A percentile compares a stretch with the other conserved stretches of the same genome.
Conservation (phyloP, 176 grass and related monocot species). For the Eleusine coracana region DNA sequence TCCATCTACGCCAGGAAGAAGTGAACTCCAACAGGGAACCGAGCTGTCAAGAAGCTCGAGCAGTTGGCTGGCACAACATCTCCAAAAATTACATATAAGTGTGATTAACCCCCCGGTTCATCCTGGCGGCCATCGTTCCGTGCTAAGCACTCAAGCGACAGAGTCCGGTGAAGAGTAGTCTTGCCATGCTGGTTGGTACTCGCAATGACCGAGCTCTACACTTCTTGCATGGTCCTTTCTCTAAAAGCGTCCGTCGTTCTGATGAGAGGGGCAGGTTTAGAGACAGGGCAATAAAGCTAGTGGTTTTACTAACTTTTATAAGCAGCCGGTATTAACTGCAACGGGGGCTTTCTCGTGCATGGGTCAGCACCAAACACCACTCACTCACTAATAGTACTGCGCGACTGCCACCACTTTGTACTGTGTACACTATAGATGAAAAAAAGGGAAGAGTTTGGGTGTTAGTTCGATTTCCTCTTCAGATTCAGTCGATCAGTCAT, state of each 20-base stretch:
- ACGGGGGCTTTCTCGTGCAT: slow-evolving; percentile 42
- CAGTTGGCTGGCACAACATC: slow-evolving; percentile 32
- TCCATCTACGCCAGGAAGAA: not conserved
- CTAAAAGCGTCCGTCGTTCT: slow-evolving; percentile 3
- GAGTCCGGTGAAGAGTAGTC: slow-evolving; percentile 11
- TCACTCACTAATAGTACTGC: not conserved
- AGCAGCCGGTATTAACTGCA: slow-evolving; percentile 27
- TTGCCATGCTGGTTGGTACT: slow-evolving; percentile 18
- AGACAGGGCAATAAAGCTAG: slow-evolving; percentile 41
- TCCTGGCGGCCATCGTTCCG: not conserved
- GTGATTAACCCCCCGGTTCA: not conserved
- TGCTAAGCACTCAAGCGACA: not conserved
- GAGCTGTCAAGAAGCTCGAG: not conserved
- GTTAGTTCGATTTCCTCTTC: not conserved
- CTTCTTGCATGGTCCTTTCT: not conserved
- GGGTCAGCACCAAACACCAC: slow-evolving; percentile 35
- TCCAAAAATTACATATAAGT: not conserved
- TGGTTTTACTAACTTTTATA: slow-evolving; percentile 46
- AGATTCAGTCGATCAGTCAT: not conserved
- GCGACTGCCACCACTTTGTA: not conserved
- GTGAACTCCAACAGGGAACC: not conserved
- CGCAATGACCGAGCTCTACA: not conserved
- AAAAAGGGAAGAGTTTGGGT: not conserved
- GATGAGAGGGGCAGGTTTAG: slow-evolving; percentile 16
- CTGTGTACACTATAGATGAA: not conserved